These are phyloP conservation scores for Gossypium gossypioides DNA, from an alignment of 441 rosid genomes.

Conservation along the genomic window DNA sequence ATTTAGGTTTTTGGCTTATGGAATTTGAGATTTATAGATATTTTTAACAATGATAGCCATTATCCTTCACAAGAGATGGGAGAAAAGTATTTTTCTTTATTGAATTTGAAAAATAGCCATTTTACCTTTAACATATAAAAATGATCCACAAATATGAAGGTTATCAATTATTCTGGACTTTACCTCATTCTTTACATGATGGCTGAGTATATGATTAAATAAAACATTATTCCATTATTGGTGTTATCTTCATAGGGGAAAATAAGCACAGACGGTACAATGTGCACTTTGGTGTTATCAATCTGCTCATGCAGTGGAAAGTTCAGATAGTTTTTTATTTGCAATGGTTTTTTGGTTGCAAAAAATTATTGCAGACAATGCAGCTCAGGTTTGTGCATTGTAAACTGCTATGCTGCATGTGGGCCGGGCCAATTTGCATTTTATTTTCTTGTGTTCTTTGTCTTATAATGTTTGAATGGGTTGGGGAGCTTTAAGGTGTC, in stretches of 20 bases:
- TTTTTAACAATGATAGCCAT: not conserved
- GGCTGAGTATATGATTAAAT: not conserved
- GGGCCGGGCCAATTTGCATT: not conserved
- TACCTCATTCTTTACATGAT: not conserved
- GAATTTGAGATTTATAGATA: not conserved
- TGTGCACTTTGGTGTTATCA: not conserved
- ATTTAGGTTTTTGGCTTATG: not conserved
- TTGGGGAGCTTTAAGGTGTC: not conserved
- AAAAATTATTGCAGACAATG: not conserved
- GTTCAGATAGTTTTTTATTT: not conserved
- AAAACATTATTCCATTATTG: not conserved
- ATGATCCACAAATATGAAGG: not conserved
- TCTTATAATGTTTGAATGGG: not conserved
- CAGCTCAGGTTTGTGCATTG: not conserved
- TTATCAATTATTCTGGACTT: not conserved
- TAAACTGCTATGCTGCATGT: slow-evolving; percentile 10
- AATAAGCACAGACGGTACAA: not conserved
- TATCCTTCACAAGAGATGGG: not conserved
- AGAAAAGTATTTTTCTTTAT: not conserved
- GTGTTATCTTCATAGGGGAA: not conserved
- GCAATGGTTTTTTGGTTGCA: not conserved
- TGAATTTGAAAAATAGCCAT: not conserved
- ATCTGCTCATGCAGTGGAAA: not conserved
- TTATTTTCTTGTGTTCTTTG: not conserved
- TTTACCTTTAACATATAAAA: not conserved